Evolutionary conservation across 805 yeast species (phyloP).

Genomic region (Teunomyces lycoperdinae): DNA sequence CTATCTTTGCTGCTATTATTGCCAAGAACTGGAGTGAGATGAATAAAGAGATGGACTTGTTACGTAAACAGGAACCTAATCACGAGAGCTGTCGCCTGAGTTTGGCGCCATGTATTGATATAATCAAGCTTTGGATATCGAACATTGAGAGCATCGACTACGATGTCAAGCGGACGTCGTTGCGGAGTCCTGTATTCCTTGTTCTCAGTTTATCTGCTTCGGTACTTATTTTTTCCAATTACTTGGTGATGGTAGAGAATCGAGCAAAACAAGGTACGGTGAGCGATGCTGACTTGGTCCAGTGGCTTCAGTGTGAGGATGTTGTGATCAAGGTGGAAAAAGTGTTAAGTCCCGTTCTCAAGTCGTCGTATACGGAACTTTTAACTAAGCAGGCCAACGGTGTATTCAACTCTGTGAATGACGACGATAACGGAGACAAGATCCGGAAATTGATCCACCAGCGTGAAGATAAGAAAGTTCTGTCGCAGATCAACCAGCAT

Average conservation of each 20-base stretch:
- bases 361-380: slow-evolving; percentile 55
- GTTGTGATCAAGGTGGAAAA: slow-evolving; percentile 59
- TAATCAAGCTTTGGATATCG: slow-evolving; percentile 69
- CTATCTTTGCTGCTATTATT: slow-evolving; percentile 60
- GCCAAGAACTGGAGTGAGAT: slow-evolving; percentile 65
- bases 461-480: slow-evolving; percentile 26
- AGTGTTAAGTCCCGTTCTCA: slow-evolving; percentile 51
- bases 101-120: slow-evolving; percentile 41
- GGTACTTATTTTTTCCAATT: slow-evolving; percentile 60
- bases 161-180: slow-evolving; percentile 63
- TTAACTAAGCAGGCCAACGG: slow-evolving; percentile 59
- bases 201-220: slow-evolving; percentile 68
- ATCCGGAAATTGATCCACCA: slow-evolving; percentile 8
- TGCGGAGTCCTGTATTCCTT: slow-evolving; percentile 74
- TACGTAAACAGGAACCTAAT: slow-evolving; percentile 58
- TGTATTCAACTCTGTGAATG: slow-evolving; percentile 41
- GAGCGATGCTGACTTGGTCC: slow-evolving; percentile 14
- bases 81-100: slow-evolving; percentile 38
- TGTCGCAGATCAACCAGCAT: slow-evolving; percentile 46
- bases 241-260: slow-evolving; percentile 53
- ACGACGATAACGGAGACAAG: slow-evolving; percentile 8
- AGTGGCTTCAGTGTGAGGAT: slow-evolving; percentile 62
- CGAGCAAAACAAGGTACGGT: slow-evolving; percentile 13
- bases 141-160: slow-evolving; percentile 53
- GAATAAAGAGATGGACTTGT: slow-evolving; percentile 49